Evolutionary conservation across 225 moss, liverwort and hornwort species (phyloP), one percentile per base, ranked within the genome.

Genomic region (Bryum argenteum): DNA sequence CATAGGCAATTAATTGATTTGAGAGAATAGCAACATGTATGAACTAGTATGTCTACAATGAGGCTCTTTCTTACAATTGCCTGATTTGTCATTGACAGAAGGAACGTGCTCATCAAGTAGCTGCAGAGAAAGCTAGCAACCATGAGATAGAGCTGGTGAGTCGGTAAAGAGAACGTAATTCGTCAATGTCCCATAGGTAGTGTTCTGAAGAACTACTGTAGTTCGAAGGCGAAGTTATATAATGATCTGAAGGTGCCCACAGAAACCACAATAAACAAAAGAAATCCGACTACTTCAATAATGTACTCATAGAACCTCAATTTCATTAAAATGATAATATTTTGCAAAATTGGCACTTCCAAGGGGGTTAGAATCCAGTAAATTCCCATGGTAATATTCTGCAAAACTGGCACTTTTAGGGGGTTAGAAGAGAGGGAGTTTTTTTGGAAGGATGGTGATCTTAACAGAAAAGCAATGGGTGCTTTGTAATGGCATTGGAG

Each of bases 101-200:
- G 78, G 63, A 56, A 21, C 51, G 54, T 64, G 80, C 65, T 54
- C 81, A 83, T 71, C 76, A 73, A 45, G 58, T 78, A 53, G 88
- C 89, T 76, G 91, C 79, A 70, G 88, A 79, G 67, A 90, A 79
- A 66, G 75, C 71, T 47, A 75, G 71, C 40, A 47, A 42, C 2
- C 72, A 60, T 71, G 66, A 76, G 65, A 82, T 78, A 72, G 82
- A 88, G 53, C 72, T 89, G 87, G 95, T 95, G 77, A 58, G 87
- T 55, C 22, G 47, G 74, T 13, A 20, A 54, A n/a, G 54, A 74
- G 65, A 19, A 51, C 33, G 6, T 50, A 45, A 52, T 44, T 75
- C 9, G 1, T 69, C 39, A 37, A 54, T 26, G 54, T 54, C 55
- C 47, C 40, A 65, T 39, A 39, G 43, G 14, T 38, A 58, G 17